These are phyloP conservation scores for Chlamydomonas sphaeroides DNA, from an alignment of 139 green algal species.

Conservation along the genomic window DNA sequence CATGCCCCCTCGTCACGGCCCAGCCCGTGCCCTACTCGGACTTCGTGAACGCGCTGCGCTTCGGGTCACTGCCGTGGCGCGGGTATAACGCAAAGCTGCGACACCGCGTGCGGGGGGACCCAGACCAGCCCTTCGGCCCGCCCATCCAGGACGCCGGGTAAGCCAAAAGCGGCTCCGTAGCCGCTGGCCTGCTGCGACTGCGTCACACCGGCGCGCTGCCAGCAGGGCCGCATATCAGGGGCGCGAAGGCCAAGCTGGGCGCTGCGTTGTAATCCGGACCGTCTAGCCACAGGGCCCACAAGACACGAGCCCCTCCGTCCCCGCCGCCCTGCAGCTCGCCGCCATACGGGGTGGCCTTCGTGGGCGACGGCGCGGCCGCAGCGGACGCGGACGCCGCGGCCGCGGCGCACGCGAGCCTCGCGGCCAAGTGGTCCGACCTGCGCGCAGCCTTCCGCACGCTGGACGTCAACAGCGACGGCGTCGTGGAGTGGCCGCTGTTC, in stretches of 20 bases:
- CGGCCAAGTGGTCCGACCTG: background rate
- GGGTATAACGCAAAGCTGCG: conserved; percentile 26
- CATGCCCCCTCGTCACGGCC: too few relatives aligned
- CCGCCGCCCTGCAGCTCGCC: background rate
- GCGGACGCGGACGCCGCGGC: background rate
- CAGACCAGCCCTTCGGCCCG: conserved; percentile 16
- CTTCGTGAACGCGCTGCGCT: conserved; percentile 31
- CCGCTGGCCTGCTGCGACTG: too few relatives aligned
- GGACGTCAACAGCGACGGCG: conserved; percentile 10
- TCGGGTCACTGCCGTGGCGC: conserved; percentile 17
- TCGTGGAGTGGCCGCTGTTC: conserved; percentile 23
- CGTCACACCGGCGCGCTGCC: too few relatives aligned
- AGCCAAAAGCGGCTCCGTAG: too few relatives aligned
- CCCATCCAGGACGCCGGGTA: background rate
- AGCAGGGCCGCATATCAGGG: too few relatives aligned
- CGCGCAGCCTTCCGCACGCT: background rate
- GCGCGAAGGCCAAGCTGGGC: too few relatives aligned
- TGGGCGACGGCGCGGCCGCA: background rate
- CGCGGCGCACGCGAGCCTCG: background rate
- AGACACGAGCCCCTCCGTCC: too few relatives aligned
- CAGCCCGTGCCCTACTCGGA: conserved; percentile 5
- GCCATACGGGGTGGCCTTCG: conserved; percentile 10
- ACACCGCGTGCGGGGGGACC: conserved; percentile 11
- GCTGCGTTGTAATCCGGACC: too few relatives aligned
- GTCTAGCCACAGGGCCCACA: too few relatives aligned